phyloP scores from a whole-genome alignment of 495 filamentous ascomycete species.

The Penicillium lividum region DNA sequence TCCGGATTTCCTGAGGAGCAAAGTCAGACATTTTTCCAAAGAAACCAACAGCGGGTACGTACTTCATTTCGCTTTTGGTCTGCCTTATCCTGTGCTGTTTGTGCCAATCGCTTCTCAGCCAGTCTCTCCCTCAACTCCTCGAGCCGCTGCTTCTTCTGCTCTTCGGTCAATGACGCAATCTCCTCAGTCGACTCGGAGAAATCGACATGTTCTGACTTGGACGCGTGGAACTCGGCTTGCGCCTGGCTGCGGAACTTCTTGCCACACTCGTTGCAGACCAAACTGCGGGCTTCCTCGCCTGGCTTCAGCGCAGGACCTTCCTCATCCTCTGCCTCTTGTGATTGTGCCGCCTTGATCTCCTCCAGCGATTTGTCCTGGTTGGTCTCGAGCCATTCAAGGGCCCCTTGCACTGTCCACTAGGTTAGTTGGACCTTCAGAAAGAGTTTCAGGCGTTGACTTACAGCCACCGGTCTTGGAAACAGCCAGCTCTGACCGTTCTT shows the following conservation, averaged over 20 bases:
- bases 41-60: slow-evolving; percentile 6
- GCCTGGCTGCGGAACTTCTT: slow-evolving; percentile 82
- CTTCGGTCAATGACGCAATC: slow-evolving; percentile 84
- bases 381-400: slow-evolving; percentile 89
- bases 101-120: slow-evolving; percentile 69
- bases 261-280: slow-evolving; percentile 88
- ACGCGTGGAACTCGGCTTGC: slow-evolving; percentile 87
- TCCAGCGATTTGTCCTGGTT: slow-evolving; percentile 83
- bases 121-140: slow-evolving; percentile 71
- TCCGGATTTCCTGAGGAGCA: slow-evolving; percentile 69
- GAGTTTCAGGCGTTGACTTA: slow-evolving; percentile 44
- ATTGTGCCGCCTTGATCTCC: slow-evolving; percentile 59
- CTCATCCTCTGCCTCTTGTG: slow-evolving; percentile 49
- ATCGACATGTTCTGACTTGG: slow-evolving; percentile 83
- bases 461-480: slow-evolving; percentile 74
- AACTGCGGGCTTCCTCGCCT: slow-evolving; percentile 62
- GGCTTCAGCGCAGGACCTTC: slow-evolving; percentile 58
- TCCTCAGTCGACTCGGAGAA: slow-evolving; percentile 93
- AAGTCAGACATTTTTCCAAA: neutral
- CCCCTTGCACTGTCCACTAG: slow-evolving; percentile 69
- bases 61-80: slow-evolving; percentile 91
- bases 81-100: slow-evolving; percentile 73
- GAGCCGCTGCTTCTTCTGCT: slow-evolving; percentile 81
- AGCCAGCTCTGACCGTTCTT: slow-evolving; percentile 75
- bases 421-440: slow-evolving; percentile 11